phyloP scores from a whole-genome alignment of 2,329 filamentous ascomycete genomes.

The Grosmannia clavigera region DNA sequence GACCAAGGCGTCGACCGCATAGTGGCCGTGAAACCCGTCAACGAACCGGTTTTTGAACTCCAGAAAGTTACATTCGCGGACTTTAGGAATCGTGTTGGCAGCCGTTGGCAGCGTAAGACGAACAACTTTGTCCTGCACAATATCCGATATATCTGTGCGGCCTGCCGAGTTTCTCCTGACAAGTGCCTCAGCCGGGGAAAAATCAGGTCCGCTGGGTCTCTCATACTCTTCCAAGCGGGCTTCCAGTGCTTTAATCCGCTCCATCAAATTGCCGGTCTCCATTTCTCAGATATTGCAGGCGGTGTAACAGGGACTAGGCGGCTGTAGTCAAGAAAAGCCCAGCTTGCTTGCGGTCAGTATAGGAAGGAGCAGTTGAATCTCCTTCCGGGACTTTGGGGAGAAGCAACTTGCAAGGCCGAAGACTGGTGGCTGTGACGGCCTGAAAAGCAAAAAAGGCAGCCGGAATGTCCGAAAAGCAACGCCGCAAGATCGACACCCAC shows the following conservation, averaged over 20 bases:
- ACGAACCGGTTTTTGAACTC: slow-evolving; percentile 26
- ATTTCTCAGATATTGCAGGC: background rate
- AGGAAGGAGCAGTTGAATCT: background rate
- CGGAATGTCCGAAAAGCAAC: no score
- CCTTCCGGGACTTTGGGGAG: background rate
- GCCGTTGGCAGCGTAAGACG: background rate
- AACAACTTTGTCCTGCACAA: background rate
- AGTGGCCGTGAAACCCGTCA: slow-evolving; percentile 20
- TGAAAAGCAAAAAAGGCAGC: no score
- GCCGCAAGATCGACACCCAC: no score
- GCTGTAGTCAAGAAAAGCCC: background rate
- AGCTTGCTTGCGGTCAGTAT: background rate
- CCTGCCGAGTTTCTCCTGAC: background rate
- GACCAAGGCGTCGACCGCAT: slow-evolving; percentile 27
- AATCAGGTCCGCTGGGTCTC: background rate
- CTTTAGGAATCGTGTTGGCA: slow-evolving; percentile 21
- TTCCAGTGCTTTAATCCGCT: background rate
- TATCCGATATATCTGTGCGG: background rate
- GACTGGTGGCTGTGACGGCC: no score
- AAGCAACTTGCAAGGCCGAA: background rate
- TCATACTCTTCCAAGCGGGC: background rate
- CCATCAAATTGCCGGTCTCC: background rate
- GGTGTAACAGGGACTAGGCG: background rate
- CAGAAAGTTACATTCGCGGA: slow-evolving; percentile 22
- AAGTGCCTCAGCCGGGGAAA: background rate